phyloP scores from a whole-genome alignment of 1,139 yeast genomes.

The Starmera stellimalicola region DNA sequence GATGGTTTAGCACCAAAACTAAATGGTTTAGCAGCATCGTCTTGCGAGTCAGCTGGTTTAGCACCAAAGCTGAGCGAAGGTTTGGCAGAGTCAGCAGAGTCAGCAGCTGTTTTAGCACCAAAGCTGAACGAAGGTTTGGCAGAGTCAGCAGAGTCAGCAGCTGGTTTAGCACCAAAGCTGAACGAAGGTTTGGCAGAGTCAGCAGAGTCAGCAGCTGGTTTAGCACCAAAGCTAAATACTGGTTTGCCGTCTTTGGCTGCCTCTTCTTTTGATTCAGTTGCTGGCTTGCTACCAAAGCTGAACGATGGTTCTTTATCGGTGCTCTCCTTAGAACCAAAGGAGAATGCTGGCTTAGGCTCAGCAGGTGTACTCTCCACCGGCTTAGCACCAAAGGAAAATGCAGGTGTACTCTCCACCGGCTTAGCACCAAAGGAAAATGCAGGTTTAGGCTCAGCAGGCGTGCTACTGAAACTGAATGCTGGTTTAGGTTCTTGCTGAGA shows the following conservation, averaged over 20 bases:
- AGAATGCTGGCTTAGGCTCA: constrained; percentile 3
- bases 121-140: constrained; percentile 2
- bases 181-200: constrained; percentile 5
- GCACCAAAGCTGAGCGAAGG: background rate
- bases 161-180: constrained; percentile 2
- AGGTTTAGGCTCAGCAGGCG: constrained; percentile 3
- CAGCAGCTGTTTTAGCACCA: background rate
- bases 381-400: constrained; percentile 4
- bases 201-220: background rate
- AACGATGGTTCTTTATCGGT: constrained; percentile 8
- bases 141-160: background rate
- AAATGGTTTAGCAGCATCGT: constrained; percentile 1
- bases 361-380: constrained; percentile 2
- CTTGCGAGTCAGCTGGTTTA: background rate
- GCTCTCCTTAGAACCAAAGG: constrained; percentile 4
- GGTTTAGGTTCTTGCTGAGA: constrained; percentile 2
- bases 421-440: constrained; percentile 4
- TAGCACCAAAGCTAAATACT: constrained; percentile 1
- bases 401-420: constrained; percentile 3
- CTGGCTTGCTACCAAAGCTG: constrained; percentile 3
- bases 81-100: background rate
- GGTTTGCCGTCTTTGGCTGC: background rate
- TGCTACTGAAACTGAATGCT: constrained; percentile 3
- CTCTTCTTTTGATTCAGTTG: background rate
- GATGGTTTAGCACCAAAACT: constrained; percentile 1